phyloP scores from a whole-genome alignment of 192 early-diverging fungal genomes.

The Borealophlyctis nickersoniae region DNA sequence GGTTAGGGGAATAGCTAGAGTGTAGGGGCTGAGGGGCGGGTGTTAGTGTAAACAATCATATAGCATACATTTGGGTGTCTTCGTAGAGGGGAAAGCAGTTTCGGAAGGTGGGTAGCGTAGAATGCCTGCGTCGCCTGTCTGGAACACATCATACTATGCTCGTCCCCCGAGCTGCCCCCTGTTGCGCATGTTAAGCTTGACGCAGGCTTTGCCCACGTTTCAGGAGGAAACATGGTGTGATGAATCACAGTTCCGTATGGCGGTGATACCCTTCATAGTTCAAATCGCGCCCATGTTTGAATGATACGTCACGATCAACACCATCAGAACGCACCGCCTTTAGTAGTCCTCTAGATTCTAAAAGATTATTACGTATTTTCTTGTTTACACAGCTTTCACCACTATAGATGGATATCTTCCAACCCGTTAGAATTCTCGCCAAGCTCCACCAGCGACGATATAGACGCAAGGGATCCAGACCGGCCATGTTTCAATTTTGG shows the following conservation, averaged over 20 bases:
- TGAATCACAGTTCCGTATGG: not conserved
- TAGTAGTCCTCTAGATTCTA: not conserved
- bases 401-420: not conserved
- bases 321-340: not conserved
- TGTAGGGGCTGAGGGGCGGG: no score
- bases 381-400: not conserved
- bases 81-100: no score
- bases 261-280: not conserved
- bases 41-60: no score
- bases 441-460: not conserved
- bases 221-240: not conserved
- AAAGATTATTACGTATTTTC: not conserved
- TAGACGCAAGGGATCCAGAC: not conserved
- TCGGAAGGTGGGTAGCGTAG: no score
- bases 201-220: no score
- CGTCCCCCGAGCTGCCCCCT: no score
- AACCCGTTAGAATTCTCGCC: not conserved
- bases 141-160: no score
- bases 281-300: not conserved
- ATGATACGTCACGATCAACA: not conserved
- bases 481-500: not conserved
- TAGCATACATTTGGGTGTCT: no score
- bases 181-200: no score
- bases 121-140: no score
- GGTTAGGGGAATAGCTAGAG: no score